Conservation (phyloP, 1,284 basidiomycete genomes). For the Inonotus hispidus region DNA sequence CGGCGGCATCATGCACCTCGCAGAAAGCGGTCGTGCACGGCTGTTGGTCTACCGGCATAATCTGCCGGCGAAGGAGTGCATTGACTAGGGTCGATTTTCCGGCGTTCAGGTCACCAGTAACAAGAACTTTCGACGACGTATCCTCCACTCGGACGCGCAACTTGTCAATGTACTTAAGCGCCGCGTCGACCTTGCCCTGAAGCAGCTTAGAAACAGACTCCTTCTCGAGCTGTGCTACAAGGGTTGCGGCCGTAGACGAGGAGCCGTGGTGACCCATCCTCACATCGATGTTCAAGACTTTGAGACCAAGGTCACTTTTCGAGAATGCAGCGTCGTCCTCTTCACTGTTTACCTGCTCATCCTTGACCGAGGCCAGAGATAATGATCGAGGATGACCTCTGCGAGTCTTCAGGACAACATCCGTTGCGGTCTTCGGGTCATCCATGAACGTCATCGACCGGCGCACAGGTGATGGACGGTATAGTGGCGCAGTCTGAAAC, state of each 20-base stretch:
- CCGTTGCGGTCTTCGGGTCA: constrained; percentile 62
- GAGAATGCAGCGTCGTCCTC: constrained; percentile 30
- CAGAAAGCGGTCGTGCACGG: constrained; percentile 97
- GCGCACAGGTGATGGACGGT: constrained; percentile 39
- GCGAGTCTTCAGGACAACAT: constrained; percentile 55
- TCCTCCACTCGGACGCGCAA: constrained; percentile 86
- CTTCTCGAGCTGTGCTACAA: constrained; percentile 91
- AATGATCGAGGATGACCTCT: constrained; percentile 49
- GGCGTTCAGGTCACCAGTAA: constrained; percentile 98
- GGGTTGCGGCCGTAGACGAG: constrained; percentile 64
- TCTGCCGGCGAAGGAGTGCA: constrained; percentile 80
- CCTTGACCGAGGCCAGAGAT: constrained; percentile 21
- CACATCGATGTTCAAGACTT: constrained; percentile 88
- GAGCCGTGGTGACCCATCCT: constrained; percentile 79
- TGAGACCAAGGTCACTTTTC: constrained; percentile 54
- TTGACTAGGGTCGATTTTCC: constrained; percentile 99
- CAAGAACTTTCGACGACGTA: constrained; percentile 92
- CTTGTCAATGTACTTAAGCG: constrained; percentile 79
- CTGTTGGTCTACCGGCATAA: constrained; percentile 98
- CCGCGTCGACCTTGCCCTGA: constrained; percentile 78
- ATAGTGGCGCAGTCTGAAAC: constrained; percentile 25
- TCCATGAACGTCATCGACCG: constrained; percentile 81
- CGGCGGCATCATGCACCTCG: constrained; percentile 91
- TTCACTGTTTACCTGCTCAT: constrained; percentile 27
- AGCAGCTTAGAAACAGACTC: constrained; percentile 89